Evolutionary conservation across 345 rosid genomes (phyloP), one percentile per base, ranked within the genome.

Genomic region (Hibiscus tridactylites): DNA sequence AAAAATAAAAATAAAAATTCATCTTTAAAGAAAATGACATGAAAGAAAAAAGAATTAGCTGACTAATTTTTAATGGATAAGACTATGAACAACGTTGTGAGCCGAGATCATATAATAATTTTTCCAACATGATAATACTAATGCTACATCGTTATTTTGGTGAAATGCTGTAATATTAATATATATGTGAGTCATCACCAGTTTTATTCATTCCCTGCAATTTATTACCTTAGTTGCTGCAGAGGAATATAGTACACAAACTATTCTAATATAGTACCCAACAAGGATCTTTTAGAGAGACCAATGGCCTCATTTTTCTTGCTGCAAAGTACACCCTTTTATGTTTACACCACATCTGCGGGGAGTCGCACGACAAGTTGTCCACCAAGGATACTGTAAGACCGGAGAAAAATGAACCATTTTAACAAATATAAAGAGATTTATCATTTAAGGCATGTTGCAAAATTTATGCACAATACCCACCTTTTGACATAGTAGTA

Each of bases 301-400:
- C 52, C 52, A 47, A 11, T 9, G 46, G 46, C 10, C 11, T 42
- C 46, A 42, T 47, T 47, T 47, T 47, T 44, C 52, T 12, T 6
- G 58, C 58, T 17, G 58, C 21, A n/a, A 52, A 53, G 57, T 53
- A 5, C 19, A n/a, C 26, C 24, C 11, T 54, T 54, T 8, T 15
- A 52, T n/a, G 59, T 54, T 54, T 58, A 90, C 72, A 93, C 98
- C 53, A 91, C 97, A 39, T 93, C 97, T 19, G 98, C 88, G 12
- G 98, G 98, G 29, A 93, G 90, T 60, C 97, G 93, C 29, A 93
- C 91, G 78, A 91, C 90, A 4, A 93, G 96, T 67, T 89, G 97
- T 47, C 97, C 98, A 53, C 97, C 98, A 73, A 91, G 62, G 24
- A 93, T 82, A 71, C 98, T 93, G 86, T 74, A 79, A 60, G 19